Base-by-base conservation (phyloP, 371 early-diverging fungal genomes). In the Mucor indicus region DNA sequence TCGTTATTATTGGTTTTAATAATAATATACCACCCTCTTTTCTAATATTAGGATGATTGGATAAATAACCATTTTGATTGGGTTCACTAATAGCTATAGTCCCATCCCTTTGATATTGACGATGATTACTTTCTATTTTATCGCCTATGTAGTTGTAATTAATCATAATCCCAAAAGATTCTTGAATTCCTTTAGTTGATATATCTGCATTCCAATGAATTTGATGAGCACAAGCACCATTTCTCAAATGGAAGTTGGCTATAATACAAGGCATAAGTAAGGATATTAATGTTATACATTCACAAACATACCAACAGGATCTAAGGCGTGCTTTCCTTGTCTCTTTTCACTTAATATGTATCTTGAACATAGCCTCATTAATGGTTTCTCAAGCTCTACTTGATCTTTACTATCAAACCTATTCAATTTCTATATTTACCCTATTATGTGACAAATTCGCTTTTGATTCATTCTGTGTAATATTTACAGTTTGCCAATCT, bases 181-280 rank as follows among this genome's bases (percentile, higher is more conserved):
- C 85, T 12, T 75, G 55, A 46, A 89, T 54, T 4, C 92, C 91
- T 53, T 84, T 85, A 3, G 64, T 74, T 35, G 87, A 89, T 0
- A 73, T 69, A 58, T 93, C 90, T 12, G 83, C 93, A 40, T 83
- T 69, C 91, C 92, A 93, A 61, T 92, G 90, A 42, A 93, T 48
- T 4, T 84, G 82, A 51, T 90, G 83, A 5, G 89, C 80, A 47
- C 86, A 84, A 0, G 93, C 93, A 7, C 95, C 95, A 59, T 94
- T 94, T 21, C 92, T 83, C 37, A 93, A 60, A 53, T 94, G 95
- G 53, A 94, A 94, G 62, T 92, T 91, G 19, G 89, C 86, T 60
- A 55, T 7, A 11, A 31, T 9, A 12, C 16, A 47, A 38, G 17
- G 2, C 7, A 38, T 31, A 32, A 8, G 21, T 11, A 5, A 24